Evolutionary conservation across 441 rosid species (phyloP), one percentile per base, ranked within the genome.

Genomic region (Pelargonium citronellum): DNA sequence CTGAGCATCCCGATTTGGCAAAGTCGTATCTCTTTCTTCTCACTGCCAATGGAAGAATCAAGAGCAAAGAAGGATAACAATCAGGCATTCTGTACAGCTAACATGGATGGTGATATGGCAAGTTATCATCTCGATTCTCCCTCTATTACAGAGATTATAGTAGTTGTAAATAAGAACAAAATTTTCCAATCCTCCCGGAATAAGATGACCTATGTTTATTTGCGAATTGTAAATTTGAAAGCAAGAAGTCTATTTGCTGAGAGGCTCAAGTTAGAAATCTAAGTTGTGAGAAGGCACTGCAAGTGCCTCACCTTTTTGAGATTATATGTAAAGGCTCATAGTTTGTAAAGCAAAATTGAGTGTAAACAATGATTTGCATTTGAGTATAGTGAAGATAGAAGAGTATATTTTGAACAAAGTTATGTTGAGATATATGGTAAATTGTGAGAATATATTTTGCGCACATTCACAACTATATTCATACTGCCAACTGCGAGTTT

Each of bases 1-100:
- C 61, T 73, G 79, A 74, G 72, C 67, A 72, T 55, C 67, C 46
- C 22, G 37, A 64, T 37, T 63, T 39, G 71, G 72, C 49, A 66
- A 53, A 65, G 64, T 77, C 68, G 69, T 41, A 76, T 79, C 74
- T 13, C 22, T 51, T 75, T 69, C 62, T 78, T 61, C 30, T 63
- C 61, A 62, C 63, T 12, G 41, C 62, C 58, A 24, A 12, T 19
- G 61, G 10, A 68, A 69, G 66, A 8, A 39, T 39, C 43, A 39
- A 62, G 68, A 11, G 71, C 71, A 44, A 71, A 51, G 64, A 24
- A 41, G 17, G 7, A 47, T 22, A 34, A 1, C 46, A 57, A 8
- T 34, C 49, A 72, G 69, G 53, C 24, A 11, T 67, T 46, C 55
- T 84, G 87, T 84, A 81, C 85, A 80, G 88, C 79, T 77, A 76